Conservation (phyloP, 169 alveolate species). For the Plasmodium gaboni region DNA sequence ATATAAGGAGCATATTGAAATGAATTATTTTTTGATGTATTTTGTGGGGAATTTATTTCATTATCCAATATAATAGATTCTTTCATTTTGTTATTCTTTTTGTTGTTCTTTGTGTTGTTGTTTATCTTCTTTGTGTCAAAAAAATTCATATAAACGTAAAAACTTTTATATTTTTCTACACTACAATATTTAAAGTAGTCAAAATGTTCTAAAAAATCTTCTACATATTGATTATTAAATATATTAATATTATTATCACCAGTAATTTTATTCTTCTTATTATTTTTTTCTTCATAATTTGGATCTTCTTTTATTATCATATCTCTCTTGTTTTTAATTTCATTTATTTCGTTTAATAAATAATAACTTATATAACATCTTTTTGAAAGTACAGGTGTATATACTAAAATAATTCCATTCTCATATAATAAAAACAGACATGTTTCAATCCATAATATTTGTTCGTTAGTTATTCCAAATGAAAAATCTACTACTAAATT, state of each 20-base stretch:
- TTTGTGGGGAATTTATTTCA: too few relatives aligned
- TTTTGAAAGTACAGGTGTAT: slow-evolving; percentile 46
- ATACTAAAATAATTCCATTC: slow-evolving; percentile 56
- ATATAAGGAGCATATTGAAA: slow-evolving; percentile 38
- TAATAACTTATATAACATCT: slow-evolving; percentile 47
- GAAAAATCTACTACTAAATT: slow-evolving; percentile 68
- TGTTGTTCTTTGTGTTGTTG: too few relatives aligned
- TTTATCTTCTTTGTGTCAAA: background rate
- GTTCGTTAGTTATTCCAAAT: slow-evolving; percentile 38
- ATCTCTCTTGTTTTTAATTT: slow-evolving; percentile 1
- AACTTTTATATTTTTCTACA: slow-evolving; percentile 14
- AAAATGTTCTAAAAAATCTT: slow-evolving; percentile 37
- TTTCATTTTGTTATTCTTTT: too few relatives aligned
- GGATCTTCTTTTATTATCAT: background rate
- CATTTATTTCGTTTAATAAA: slow-evolving; percentile 24
- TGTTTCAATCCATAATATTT: slow-evolving; percentile 57
- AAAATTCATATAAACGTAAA: slow-evolving; percentile 17
- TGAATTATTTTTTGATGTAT: too few relatives aligned
- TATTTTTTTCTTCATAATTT: too few relatives aligned
- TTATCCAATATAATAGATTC: too few relatives aligned
- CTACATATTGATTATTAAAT: slow-evolving; percentile 14
- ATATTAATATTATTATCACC: too few relatives aligned
- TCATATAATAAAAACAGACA: slow-evolving; percentile 34
- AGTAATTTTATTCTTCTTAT: too few relatives aligned
- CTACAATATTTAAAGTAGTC: slow-evolving; percentile 27